phyloP scores from a whole-genome alignment of 164 flowering plant genomes.

The Malania oleifera region DNA sequence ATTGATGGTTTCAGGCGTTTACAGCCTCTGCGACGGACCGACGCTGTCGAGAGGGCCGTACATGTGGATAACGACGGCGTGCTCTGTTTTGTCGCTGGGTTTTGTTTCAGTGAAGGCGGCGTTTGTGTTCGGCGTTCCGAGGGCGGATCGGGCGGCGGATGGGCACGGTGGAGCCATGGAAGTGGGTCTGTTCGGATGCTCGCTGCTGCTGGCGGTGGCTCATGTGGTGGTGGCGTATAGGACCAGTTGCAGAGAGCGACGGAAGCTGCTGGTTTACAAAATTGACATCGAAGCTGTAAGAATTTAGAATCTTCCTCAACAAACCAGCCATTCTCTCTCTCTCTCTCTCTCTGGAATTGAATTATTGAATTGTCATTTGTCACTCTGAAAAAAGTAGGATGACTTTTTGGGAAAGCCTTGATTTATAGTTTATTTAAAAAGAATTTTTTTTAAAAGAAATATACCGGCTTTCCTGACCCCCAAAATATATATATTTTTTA shows the following conservation, averaged over 20 bases:
- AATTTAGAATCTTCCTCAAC: neutral
- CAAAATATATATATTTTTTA: too few relatives aligned
- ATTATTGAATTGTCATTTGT: neutral
- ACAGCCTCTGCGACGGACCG: constrained; percentile 83
- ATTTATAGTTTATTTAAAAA: too few relatives aligned
- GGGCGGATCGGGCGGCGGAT: neutral
- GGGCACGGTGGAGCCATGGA: constrained; percentile 39
- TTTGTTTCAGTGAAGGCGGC: constrained; percentile 73
- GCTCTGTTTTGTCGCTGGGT: constrained; percentile 56
- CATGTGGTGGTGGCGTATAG: constrained; percentile 81
- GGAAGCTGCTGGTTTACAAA: constrained; percentile 83
- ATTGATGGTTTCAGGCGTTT: constrained; percentile 49
- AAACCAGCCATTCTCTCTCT: constrained; percentile 3
- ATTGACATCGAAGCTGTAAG: constrained; percentile 98
- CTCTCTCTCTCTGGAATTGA: constrained; percentile 1
- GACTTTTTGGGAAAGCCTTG: neutral
- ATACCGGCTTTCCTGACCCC: too few relatives aligned
- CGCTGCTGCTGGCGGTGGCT: constrained; percentile 60
- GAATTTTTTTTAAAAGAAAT: too few relatives aligned
- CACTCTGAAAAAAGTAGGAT: too few relatives aligned
- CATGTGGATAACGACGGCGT: constrained; percentile 57
- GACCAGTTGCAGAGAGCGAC: constrained; percentile 80
- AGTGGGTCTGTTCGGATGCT: constrained; percentile 55
- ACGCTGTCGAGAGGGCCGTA: constrained; percentile 73
- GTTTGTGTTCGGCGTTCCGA: constrained; percentile 35